These are phyloP conservation scores for Striga hermonthica DNA, from an alignment of 305 asterid genomes.

Conservation along the genomic window DNA sequence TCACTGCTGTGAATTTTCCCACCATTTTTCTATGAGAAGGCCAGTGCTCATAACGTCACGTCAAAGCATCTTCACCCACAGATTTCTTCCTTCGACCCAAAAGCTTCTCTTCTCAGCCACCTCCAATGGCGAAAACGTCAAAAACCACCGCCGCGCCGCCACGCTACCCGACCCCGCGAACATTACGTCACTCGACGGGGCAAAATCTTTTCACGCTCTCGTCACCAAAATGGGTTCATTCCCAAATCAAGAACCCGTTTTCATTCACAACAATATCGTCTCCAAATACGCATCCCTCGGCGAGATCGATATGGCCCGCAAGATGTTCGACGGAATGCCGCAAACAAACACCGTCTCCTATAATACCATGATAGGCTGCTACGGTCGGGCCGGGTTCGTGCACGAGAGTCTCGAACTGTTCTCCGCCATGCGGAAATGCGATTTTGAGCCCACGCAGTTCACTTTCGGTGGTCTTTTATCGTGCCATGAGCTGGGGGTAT, in stretches of 20 bases:
- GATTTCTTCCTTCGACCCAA: slow-evolving; percentile 15
- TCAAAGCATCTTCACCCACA: slow-evolving; percentile 9
- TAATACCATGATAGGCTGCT: slow-evolving; percentile 53
- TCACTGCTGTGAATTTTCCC: too few relatives aligned
- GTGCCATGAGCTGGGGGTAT: slow-evolving; percentile 36
- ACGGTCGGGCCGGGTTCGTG: slow-evolving; percentile 35
- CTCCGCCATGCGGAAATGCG: slow-evolving; percentile 46
- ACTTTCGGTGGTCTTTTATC: slow-evolving; percentile 49
- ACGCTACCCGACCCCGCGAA: slow-evolving; percentile 44
- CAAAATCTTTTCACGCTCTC: slow-evolving; percentile 51
- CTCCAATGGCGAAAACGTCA: slow-evolving; percentile 37
- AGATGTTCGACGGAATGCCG: slow-evolving; percentile 59
- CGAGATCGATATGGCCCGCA: slow-evolving; percentile 34
- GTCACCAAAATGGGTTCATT: slow-evolving; percentile 41
- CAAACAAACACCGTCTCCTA: slow-evolving; percentile 48
- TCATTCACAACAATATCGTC: slow-evolving; percentile 47
- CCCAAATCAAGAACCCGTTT: slow-evolving; percentile 45
- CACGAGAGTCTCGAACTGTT: slow-evolving; percentile 44
- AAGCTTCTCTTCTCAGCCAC: slow-evolving; percentile 32
- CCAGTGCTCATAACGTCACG: slow-evolving; percentile 7
- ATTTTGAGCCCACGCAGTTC: slow-evolving; percentile 46
- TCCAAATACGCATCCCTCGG: slow-evolving; percentile 32
- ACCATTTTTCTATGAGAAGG: slow-evolving; percentile 32
- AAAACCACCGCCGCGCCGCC: slow-evolving; percentile 32
- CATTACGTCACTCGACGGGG: slow-evolving; percentile 37